Evolutionary conservation across 2,329 filamentous ascomycete species (phyloP).

Genomic region (Geosmithia putterillii): DNA sequence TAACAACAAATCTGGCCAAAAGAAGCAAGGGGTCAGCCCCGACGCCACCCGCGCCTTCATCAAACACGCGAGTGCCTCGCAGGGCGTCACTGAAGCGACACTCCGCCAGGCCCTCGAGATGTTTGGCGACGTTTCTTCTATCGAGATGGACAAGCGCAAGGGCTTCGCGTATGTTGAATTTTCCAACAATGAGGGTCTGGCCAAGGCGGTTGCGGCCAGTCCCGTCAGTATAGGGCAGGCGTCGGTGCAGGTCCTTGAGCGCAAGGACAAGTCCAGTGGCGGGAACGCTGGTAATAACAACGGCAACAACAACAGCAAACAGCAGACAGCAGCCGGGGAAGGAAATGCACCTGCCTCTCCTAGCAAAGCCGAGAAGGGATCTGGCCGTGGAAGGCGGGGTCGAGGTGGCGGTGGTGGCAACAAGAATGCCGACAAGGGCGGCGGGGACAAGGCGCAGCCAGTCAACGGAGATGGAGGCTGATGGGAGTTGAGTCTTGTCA

Average conservation of each 20-base stretch:
- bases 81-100: constrained; percentile 76
- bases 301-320: background rate
- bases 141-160: constrained; percentile 91
- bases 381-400: constrained; percentile 11
- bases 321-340: constrained; percentile 1
- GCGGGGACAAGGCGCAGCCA: constrained; percentile 2
- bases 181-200: constrained; percentile 55
- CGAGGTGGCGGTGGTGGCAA: constrained; percentile 8
- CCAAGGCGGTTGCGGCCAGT: constrained; percentile 70
- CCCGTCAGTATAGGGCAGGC: constrained; percentile 75
- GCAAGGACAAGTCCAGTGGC: constrained; percentile 44
- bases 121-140: constrained; percentile 64
- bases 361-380: constrained; percentile 9
- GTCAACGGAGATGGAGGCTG: background rate
- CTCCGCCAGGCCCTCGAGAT: constrained; percentile 61
- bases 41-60: constrained; percentile 59
- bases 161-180: constrained; percentile 93
- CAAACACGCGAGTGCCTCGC: constrained; percentile 77
- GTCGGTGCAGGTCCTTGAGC: constrained; percentile 75
- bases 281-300: constrained; percentile 1
- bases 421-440: constrained; percentile 6
- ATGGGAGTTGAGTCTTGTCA: too few relatives aligned
- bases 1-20: constrained; percentile 14
- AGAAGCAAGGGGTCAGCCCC: constrained; percentile 16
- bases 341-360: background rate